Percentiles rank a stretch among this genome's conserved stretches.
Conservation (phyloP, 495 filamentous ascomycete species). For the Penicillium coffeae region DNA sequence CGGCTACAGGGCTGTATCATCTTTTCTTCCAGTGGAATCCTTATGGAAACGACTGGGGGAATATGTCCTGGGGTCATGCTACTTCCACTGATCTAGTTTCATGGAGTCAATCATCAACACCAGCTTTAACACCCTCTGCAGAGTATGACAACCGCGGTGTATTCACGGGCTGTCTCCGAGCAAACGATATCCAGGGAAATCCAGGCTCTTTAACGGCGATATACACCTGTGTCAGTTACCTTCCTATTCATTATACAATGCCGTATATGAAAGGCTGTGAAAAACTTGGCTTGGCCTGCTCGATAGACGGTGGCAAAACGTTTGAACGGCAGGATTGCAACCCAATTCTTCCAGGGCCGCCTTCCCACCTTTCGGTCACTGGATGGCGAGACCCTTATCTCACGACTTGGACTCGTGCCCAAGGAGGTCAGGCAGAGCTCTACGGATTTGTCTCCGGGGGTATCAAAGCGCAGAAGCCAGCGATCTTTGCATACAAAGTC, state of each 20-base stretch:
- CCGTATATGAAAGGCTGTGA: slow-evolving; percentile 49
- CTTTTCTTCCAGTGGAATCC: slow-evolving; percentile 49
- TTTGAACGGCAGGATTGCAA: slow-evolving; percentile 49
- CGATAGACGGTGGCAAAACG: slow-evolving; percentile 45
- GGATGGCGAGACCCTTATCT: slow-evolving; percentile 56
- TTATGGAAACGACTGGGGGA: slow-evolving; percentile 40
- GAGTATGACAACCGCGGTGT: slow-evolving; percentile 49
- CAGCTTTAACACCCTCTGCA: slow-evolving; percentile 31
- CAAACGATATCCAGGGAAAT: slow-evolving; percentile 40
- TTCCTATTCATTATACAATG: slow-evolving; percentile 48
- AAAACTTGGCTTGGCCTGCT: slow-evolving; percentile 46
- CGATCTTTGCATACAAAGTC: slow-evolving; percentile 51
- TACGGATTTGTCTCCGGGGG: slow-evolving; percentile 53
- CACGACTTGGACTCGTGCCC: slow-evolving; percentile 35
- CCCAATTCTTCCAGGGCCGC: slow-evolving; percentile 44
- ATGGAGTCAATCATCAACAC: slow-evolving; percentile 35
- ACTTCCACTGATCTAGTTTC: slow-evolving; percentile 39
- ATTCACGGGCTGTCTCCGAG: slow-evolving; percentile 49
- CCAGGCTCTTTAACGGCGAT: slow-evolving; percentile 41
- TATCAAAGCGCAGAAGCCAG: slow-evolving; percentile 42
- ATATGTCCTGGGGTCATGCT: slow-evolving; percentile 44
- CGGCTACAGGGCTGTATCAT: slow-evolving; percentile 37
- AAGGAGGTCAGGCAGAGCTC: slow-evolving; percentile 23
- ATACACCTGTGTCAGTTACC: slow-evolving; percentile 49
- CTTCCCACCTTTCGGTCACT: slow-evolving; percentile 44